A percentile compares a stretch with the other conserved stretches of the same genome.
Evolutionary conservation across 2,329 filamentous ascomycete genomes (phyloP).

Genomic region (Dactylellina parvicollis): DNA sequence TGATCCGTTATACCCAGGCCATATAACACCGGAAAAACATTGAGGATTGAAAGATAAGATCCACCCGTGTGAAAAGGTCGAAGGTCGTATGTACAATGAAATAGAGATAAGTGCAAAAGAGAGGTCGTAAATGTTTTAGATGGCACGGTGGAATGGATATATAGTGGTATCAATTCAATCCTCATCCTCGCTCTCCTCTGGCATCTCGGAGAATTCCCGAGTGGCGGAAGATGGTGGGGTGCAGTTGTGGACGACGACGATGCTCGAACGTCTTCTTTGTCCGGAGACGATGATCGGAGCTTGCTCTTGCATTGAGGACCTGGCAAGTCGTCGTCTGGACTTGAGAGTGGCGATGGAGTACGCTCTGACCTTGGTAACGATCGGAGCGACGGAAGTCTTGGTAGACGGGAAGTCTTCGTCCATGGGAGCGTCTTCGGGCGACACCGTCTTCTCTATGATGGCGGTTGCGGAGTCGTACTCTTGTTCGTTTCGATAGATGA

Average conservation of each 20-base stretch:
- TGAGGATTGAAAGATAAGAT: constrained; percentile 8
- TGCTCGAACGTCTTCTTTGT: constrained; percentile 41
- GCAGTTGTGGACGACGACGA: constrained; percentile 53
- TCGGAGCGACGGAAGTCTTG: constrained; percentile 41
- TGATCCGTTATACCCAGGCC: constrained; percentile 43
- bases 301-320: constrained; percentile 41
- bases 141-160: neutral
- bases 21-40: constrained; percentile 40
- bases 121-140: constrained; percentile 8
- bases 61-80: constrained; percentile 36
- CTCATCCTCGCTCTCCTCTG: constrained; percentile 52
- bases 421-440: constrained; percentile 37
- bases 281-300: constrained; percentile 40
- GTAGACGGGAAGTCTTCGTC: constrained; percentile 52
- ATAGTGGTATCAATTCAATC: constrained; percentile 23
- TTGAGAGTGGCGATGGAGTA: constrained; percentile 47
- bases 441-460: constrained; percentile 31
- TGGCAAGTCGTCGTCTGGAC: constrained; percentile 28
- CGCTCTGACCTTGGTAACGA: constrained; percentile 47
- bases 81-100: constrained; percentile 38
- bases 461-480: constrained; percentile 52
- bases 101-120: neutral
- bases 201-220: constrained; percentile 52
- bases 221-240: constrained; percentile 21
- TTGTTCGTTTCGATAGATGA: constrained; percentile 52